Conservation (phyloP, 1,139 yeast species). For the Candida tetrigidarum region DNA sequence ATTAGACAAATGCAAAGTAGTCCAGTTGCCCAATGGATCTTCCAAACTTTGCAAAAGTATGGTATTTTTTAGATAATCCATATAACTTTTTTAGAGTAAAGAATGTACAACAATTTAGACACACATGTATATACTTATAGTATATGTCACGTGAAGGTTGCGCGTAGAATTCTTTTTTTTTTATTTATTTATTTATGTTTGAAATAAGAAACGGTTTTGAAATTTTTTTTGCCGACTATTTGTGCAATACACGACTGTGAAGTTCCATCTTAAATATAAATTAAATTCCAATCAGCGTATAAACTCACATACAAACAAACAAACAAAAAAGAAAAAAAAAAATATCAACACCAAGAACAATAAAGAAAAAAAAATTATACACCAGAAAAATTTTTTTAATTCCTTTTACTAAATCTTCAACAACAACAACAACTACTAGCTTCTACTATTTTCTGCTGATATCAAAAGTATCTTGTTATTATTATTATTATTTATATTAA, state of each 20-base stretch:
- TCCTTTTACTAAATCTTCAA: background rate
- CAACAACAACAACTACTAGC: background rate
- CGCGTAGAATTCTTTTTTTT: background rate
- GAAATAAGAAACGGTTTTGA: no score
- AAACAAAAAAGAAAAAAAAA: background rate
- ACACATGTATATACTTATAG: background rate
- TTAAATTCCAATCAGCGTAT: no score
- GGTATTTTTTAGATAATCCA: slow-evolving; percentile 30
- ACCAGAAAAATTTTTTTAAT: background rate
- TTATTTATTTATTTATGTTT: no score
- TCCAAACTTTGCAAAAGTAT: slow-evolving; percentile 33
- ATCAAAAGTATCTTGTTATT: no score
- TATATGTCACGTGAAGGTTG: background rate
- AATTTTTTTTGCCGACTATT: background rate
- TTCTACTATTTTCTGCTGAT: no score
- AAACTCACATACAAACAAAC: no score
- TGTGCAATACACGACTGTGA: background rate
- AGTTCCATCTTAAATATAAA: background rate
- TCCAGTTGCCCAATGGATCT: slow-evolving; percentile 26
- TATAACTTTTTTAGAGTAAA: background rate
- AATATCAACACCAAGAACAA: no score
- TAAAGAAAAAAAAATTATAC: background rate
- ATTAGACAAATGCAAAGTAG: slow-evolving; percentile 20
- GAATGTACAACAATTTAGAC: no score
- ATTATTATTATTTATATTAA: no score